These are phyloP conservation scores for Rusavskia elegans DNA, from an alignment of 495 filamentous ascomycete species.

Conservation along the genomic window DNA sequence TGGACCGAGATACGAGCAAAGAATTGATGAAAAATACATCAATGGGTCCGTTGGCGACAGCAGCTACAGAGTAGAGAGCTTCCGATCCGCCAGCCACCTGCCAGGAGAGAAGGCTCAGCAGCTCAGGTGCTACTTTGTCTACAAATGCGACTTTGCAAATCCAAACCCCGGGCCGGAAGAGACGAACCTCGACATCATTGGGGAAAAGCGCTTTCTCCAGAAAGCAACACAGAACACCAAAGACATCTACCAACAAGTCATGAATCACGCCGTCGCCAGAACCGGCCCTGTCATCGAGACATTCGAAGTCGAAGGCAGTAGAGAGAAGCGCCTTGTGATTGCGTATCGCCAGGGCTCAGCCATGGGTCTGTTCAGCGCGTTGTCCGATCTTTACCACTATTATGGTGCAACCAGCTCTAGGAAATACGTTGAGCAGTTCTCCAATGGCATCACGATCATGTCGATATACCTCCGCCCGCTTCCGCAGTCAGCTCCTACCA, in stretches of 20 bases:
- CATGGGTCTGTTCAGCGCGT: constrained; percentile 81
- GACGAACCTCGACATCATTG: constrained; percentile 79
- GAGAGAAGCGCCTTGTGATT: constrained; percentile 84
- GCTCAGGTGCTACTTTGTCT: constrained; percentile 95
- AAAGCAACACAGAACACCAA: constrained; percentile 95
- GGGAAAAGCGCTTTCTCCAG: constrained; percentile 83
- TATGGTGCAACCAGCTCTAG: constrained; percentile 91
- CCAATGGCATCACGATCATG: constrained; percentile 93
- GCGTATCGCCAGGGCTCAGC: constrained; percentile 88
- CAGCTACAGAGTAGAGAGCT: constrained; percentile 88
- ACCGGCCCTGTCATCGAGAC: constrained; percentile 94
- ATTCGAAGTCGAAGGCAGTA: constrained; percentile 80
- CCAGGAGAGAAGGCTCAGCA: constrained; percentile 65
- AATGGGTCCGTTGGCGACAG: constrained; percentile 47
- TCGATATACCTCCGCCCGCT: constrained; percentile 78
- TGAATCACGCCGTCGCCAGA: constrained; percentile 63
- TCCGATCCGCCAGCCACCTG: constrained; percentile 61
- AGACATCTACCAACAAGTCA: constrained; percentile 83
- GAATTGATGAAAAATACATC: constrained; percentile 90
- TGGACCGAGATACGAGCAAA: constrained; percentile 80
- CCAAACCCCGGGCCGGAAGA: constrained; percentile 54
- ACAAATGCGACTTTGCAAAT: constrained; percentile 81
- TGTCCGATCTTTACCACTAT: constrained; percentile 96
- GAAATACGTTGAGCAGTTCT: constrained; percentile 98
- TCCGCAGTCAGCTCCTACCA: constrained; percentile 29